Conservation (phyloP, 208 protist genomes). For the Trypanosoma vivax region DNA sequence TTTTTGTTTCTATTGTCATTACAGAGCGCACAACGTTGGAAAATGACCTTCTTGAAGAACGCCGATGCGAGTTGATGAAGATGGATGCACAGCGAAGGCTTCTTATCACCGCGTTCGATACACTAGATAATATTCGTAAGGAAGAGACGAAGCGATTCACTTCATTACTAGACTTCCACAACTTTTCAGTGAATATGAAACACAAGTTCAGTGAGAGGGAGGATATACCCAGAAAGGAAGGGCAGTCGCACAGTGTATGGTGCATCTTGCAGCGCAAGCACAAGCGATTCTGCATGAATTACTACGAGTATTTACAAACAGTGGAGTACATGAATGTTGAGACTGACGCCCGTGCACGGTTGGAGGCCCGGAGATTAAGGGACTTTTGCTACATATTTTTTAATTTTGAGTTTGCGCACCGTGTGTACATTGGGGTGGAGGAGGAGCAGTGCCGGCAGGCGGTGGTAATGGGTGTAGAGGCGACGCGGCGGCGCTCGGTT, state of each 20-base stretch:
- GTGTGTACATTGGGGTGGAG: neutral
- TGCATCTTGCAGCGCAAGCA: neutral
- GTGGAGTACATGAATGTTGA: slow-evolving; percentile 1
- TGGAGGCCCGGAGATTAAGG: neutral
- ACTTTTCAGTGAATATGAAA: slow-evolving; percentile 14
- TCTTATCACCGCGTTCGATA: slow-evolving; percentile 22
- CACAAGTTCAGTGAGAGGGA: neutral
- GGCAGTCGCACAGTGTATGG: neutral
- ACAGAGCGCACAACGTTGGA: slow-evolving; percentile 21
- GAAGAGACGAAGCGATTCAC: slow-evolving; percentile 36
- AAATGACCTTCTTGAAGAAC: slow-evolving; percentile 19
- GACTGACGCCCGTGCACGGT: neutral
- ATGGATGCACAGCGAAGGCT: slow-evolving; percentile 19
- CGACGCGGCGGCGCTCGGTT: neutral
- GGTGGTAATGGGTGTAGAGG: neutral
- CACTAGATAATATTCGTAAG: slow-evolving; percentile 20
- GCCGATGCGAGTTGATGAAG: slow-evolving; percentile 13
- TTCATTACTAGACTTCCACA: slow-evolving; percentile 18
- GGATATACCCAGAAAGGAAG: neutral
- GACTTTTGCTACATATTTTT: slow-evolving; percentile 6
- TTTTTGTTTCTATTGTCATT: slow-evolving; percentile 41
- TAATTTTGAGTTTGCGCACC: neutral
- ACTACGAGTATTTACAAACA: slow-evolving; percentile 11
- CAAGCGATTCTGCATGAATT: slow-evolving; percentile 3
- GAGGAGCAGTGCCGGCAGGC: neutral